A percentile compares a stretch with the other conserved stretches of the same genome.
Evolutionary conservation across 352 stramenopile genomes (phyloP).

Genomic region (Pilasporangium apinafurcum): DNA sequence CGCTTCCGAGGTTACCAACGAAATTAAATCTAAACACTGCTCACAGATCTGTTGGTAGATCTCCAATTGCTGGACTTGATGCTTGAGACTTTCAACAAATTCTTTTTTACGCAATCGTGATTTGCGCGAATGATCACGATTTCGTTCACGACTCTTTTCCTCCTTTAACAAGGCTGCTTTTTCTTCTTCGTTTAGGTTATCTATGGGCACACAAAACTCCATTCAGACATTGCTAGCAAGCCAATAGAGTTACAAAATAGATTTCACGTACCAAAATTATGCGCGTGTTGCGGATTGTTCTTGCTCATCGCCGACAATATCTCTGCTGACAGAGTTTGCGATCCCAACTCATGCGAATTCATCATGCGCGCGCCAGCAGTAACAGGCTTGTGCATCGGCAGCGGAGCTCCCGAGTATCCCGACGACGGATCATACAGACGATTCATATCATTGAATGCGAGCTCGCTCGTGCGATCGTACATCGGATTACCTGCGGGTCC

Average conservation of each 20-base stretch:
- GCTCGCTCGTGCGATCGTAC: slow-evolving; percentile 50
- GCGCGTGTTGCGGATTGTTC: slow-evolving; percentile 51
- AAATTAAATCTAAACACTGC: slow-evolving; percentile 74
- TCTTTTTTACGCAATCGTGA: slow-evolving; percentile 93
- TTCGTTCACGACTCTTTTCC: slow-evolving; percentile 86
- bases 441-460: slow-evolving; percentile 60
- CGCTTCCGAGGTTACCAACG: slow-evolving; percentile 57
- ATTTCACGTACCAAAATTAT: slow-evolving; percentile 41
- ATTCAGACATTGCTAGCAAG: slow-evolving; percentile 1
- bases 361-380: slow-evolving; percentile 9
- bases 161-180: slow-evolving; percentile 76
- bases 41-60: slow-evolving; percentile 85
- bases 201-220: slow-evolving; percentile 14
- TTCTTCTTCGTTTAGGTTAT: slow-evolving; percentile 78
- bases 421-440: slow-evolving; percentile 67
- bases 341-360: slow-evolving; percentile 38
- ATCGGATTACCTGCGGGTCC: slow-evolving; percentile 19
- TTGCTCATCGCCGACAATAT: slow-evolving; percentile 81
- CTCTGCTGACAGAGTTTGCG: slow-evolving; percentile 76
- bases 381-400: slow-evolving; percentile 39
- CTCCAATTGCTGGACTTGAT: slow-evolving; percentile 74
- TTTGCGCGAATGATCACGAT: slow-evolving; percentile 94
- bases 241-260: not conserved
- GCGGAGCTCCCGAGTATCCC: slow-evolving; percentile 25
- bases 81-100: slow-evolving; percentile 92